phyloP scores from a whole-genome alignment of 2,329 filamentous ascomycete species.

The Trichoderma semiorbis region DNA sequence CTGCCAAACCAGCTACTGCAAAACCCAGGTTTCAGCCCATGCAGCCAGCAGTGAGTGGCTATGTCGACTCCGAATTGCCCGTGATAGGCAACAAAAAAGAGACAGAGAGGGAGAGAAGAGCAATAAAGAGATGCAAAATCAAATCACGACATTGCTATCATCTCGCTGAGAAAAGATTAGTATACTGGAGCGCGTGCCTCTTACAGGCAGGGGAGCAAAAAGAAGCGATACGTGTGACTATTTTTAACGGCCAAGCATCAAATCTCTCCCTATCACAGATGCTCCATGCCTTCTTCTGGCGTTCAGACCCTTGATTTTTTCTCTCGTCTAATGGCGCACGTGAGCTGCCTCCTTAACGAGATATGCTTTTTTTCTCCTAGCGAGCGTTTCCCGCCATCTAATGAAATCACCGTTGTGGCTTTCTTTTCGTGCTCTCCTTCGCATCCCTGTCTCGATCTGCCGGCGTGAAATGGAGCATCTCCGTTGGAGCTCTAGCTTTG shows the following conservation, averaged over 20 bases:
- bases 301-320: background rate
- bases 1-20: constrained; percentile 11
- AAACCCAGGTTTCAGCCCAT: constrained; percentile 9
- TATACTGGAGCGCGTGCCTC: background rate
- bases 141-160: background rate
- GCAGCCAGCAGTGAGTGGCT: background rate
- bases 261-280: background rate
- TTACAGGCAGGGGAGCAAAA: background rate
- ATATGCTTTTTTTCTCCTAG: background rate
- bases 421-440: background rate
- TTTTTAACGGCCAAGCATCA: background rate
- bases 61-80: background rate
- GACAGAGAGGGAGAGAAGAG: background rate
- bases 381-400: background rate
- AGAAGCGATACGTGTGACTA: background rate
- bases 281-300: background rate
- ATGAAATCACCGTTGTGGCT: background rate
- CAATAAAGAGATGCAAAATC: background rate
- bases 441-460: constrained; percentile 1
- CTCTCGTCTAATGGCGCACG: background rate
- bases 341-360: constrained; percentile 9
- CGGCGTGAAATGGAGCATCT: background rate
- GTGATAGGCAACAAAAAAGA: background rate
- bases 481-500: background rate
- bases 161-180: background rate